Conservation (phyloP, 495 filamentous ascomycete species). For the Penicillium cinerascens region DNA sequence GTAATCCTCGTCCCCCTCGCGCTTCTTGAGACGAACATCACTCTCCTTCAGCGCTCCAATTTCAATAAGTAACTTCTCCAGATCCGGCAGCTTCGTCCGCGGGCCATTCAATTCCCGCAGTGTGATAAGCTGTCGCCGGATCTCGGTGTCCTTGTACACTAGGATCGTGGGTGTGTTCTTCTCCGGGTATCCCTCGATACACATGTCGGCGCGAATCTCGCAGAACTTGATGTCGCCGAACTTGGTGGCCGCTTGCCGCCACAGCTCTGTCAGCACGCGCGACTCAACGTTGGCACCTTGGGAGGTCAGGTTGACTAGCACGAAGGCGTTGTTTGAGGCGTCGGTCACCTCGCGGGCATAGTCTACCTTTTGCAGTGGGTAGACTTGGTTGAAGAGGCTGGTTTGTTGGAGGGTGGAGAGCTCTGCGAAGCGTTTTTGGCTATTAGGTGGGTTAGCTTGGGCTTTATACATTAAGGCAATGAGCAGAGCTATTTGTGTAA, state of each 20-base stretch:
- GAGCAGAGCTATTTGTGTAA: neutral
- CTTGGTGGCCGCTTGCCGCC: conserved; percentile 75
- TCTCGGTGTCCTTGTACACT: conserved; percentile 87
- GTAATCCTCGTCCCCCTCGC: conserved; percentile 52
- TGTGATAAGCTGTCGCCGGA: conserved; percentile 82
- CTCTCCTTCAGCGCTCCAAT: conserved; percentile 71
- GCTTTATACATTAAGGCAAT: neutral
- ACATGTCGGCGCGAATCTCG: conserved; percentile 88
- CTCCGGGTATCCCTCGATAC: conserved; percentile 95
- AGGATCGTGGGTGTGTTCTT: conserved; percentile 91
- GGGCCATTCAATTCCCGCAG: conserved; percentile 72
- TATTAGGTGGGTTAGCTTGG: conserved; percentile 27
- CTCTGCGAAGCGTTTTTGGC: conserved; percentile 78
- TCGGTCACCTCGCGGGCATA: conserved; percentile 92
- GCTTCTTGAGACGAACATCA: conserved; percentile 72
- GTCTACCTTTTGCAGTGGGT: conserved; percentile 89
- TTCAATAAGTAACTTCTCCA: conserved; percentile 77
- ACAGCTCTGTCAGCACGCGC: conserved; percentile 76
- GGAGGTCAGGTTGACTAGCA: conserved; percentile 84
- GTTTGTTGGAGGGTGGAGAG: conserved; percentile 68
- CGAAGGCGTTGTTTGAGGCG: conserved; percentile 66
- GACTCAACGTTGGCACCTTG: conserved; percentile 80
- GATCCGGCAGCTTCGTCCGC: conserved; percentile 60
- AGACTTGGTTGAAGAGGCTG: conserved; percentile 81
- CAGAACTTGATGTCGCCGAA: conserved; percentile 97